A percentile compares a stretch with the other conserved stretches of the same genome.
Conservation (phyloP, 257 asterid genomes). For the Solanum arcanum region DNA sequence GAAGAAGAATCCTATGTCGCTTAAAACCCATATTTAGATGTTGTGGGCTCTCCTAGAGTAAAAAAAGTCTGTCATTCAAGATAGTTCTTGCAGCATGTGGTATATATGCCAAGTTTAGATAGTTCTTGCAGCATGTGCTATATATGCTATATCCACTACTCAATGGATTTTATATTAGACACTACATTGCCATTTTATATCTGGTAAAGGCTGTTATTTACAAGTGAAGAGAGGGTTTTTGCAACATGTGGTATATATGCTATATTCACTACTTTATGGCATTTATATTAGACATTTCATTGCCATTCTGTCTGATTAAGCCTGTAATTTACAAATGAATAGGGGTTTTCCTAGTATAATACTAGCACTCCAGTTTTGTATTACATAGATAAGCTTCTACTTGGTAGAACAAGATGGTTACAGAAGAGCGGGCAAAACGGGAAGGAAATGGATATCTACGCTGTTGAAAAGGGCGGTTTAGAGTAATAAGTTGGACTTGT, state of each 20-base stretch:
- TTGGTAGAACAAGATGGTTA: background rate
- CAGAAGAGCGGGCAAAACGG: background rate
- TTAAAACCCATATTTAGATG: background rate
- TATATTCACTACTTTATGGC: background rate
- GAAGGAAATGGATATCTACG: background rate
- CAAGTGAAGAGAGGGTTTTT: background rate
- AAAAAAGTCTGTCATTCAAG: background rate
- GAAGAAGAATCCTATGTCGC: background rate
- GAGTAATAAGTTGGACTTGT: background rate
- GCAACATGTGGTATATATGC: background rate
- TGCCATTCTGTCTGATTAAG: background rate
- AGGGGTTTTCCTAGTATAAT: background rate
- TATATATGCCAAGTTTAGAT: too few species aligned
- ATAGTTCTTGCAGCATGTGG: background rate
- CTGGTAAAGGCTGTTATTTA: background rate
- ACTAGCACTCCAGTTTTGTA: background rate
- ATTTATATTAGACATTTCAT: background rate
- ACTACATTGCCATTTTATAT: background rate
- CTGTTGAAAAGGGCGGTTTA: background rate
- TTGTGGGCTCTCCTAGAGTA: background rate
- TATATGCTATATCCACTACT: background rate
- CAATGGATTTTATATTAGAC: background rate
- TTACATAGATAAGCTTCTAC: background rate
- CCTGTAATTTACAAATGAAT: background rate
- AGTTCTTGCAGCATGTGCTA: background rate